A percentile compares a stretch with the other conserved stretches of the same genome.
phyloP scores from a whole-genome alignment of 345 rosid species.

The Eucalyptus sp. region DNA sequence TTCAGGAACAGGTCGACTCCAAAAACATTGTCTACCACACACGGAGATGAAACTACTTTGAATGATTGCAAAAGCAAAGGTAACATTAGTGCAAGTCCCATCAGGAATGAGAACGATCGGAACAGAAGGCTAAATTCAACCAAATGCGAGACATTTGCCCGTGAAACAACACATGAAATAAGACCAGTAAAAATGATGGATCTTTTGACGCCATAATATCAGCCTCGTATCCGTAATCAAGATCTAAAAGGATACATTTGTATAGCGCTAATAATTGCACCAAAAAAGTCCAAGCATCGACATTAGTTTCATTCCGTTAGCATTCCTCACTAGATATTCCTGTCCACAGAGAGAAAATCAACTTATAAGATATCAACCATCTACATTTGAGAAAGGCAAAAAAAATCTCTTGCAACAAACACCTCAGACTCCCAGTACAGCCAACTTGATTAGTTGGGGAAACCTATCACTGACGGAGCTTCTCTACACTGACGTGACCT shows the following conservation, averaged over 20 bases:
- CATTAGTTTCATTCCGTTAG: constrained; percentile 72
- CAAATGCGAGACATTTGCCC: neutral
- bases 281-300: constrained; percentile 68
- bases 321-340: constrained; percentile 80
- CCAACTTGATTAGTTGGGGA: neutral
- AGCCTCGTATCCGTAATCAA: neutral
- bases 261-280: constrained; percentile 68
- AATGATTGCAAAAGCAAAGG: neutral
- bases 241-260: constrained; percentile 75
- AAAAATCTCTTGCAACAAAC: neutral
- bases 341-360: constrained; percentile 7
- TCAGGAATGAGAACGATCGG: neutral
- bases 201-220: neutral
- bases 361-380: neutral
- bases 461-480: neutral
- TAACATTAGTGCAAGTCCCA: neutral
- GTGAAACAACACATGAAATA: neutral
- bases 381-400: neutral
- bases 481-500: neutral
- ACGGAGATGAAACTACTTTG: neutral
- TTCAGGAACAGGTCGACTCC: neutral
- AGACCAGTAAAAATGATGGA: neutral
- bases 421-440: neutral
- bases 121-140: neutral
- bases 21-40: neutral